Evolutionary conservation across 1,284 basidiomycete genomes (phyloP).

Genomic region (Trichosporon asahii): DNA sequence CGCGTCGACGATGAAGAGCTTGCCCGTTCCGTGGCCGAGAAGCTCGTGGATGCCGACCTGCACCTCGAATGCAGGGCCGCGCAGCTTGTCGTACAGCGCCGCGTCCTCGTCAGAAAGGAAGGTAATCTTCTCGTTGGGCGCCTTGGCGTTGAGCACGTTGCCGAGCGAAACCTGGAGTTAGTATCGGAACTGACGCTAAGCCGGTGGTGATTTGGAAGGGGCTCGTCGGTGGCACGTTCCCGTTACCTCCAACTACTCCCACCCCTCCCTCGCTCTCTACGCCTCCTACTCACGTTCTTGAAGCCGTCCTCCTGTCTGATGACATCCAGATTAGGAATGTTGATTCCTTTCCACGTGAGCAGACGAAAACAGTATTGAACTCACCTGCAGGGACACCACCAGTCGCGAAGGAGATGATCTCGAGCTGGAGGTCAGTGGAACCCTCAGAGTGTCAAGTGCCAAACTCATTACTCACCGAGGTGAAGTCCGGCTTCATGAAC

Average conservation of each 20-base stretch:
- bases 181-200: background rate
- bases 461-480: constrained; percentile 49
- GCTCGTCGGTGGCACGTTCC: too few species aligned
- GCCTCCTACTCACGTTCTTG: constrained; percentile 19
- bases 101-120: constrained; percentile 22
- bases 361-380: background rate
- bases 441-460: background rate
- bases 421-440: constrained; percentile 18
- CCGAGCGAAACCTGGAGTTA: constrained; percentile 17
- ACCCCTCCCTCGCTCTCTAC: too few species aligned
- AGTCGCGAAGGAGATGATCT: constrained; percentile 26
- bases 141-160: constrained; percentile 27
- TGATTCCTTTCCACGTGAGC: constrained; percentile 9
- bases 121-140: constrained; percentile 26
- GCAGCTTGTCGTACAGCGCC: constrained; percentile 18
- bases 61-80: constrained; percentile 25
- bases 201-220: background rate
- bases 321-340: constrained; percentile 9
- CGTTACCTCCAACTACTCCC: too few species aligned
- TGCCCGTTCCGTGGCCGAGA: constrained; percentile 25
- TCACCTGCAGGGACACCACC: constrained; percentile 23
- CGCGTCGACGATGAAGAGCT: constrained; percentile 21
- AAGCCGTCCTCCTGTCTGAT: constrained; percentile 23
- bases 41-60: constrained; percentile 30
- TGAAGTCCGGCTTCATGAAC: constrained; percentile 79